These are phyloP conservation scores for Hemileccinum rubropunctum DNA, from an alignment of 768 basidiomycete genomes.

Conservation along the genomic window DNA sequence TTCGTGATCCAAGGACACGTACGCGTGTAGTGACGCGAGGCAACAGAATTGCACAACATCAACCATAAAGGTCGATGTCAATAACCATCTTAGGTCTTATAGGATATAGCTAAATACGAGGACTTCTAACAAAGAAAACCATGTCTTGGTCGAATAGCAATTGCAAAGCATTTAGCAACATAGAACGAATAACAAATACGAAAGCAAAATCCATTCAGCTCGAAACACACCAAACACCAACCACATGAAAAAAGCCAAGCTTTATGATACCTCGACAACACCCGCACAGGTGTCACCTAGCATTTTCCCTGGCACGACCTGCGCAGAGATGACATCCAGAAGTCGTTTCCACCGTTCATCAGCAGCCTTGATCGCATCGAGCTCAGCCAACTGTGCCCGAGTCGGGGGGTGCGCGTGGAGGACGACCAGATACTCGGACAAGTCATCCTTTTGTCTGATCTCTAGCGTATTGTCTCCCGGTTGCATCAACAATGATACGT, in stretches of 20 bases:
- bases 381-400: slow-evolving; percentile 36
- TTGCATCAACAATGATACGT: slow-evolving; percentile 45
- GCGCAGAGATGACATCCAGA: slow-evolving; percentile 15
- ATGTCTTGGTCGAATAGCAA: too few relatives aligned
- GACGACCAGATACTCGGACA: slow-evolving; percentile 45
- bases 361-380: slow-evolving; percentile 9
- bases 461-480: slow-evolving; percentile 42
- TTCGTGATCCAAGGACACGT: too few relatives aligned
- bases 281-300: neutral
- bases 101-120: too few relatives aligned
- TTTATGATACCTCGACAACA: neutral
- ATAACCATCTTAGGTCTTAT: too few relatives aligned
- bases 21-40: too few relatives aligned
- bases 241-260: neutral
- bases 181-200: neutral
- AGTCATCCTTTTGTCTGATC: slow-evolving; percentile 41
- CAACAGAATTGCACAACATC: too few relatives aligned
- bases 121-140: too few relatives aligned
- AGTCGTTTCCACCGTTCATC: slow-evolving; percentile 23
- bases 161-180: neutral
- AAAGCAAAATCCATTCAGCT: too few relatives aligned
- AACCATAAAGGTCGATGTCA: too few relatives aligned
- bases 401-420: slow-evolving; percentile 53
- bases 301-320: neutral
- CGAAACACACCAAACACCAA: neutral